phyloP scores from a whole-genome alignment of 768 basidiomycete species.

The Cyclocybe aegerita region DNA sequence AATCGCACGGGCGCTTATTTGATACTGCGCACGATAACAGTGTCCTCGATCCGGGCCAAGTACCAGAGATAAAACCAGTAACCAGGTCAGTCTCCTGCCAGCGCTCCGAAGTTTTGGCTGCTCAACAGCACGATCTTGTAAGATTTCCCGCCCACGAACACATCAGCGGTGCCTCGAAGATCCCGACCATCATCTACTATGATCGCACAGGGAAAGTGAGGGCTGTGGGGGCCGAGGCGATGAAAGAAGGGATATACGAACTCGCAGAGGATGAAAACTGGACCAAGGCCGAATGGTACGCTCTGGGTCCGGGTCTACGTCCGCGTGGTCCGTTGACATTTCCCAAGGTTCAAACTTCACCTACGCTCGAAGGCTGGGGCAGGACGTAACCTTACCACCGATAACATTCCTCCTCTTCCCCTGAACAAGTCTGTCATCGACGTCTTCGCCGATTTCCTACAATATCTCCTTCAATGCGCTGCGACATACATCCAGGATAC shows the following conservation, averaged over 20 bases:
- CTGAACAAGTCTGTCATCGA: conserved; percentile 23
- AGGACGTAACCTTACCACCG: conserved; percentile 9
- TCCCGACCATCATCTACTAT: conserved; percentile 36
- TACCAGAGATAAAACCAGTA: conserved; percentile 38
- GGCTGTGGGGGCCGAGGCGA: conserved; percentile 49
- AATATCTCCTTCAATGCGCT: conserved; percentile 38
- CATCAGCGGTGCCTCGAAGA: conserved; percentile 40
- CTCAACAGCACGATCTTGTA: not conserved
- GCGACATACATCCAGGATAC: conserved; percentile 36
- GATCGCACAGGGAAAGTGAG: conserved; percentile 33
- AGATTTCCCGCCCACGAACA: conserved; percentile 50
- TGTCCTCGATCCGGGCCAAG: conserved; percentile 34
- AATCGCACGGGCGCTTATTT: not conserved
- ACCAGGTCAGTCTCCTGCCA: conserved; percentile 25
- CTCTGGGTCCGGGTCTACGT: not conserved
- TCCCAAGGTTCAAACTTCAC: conserved; percentile 34
- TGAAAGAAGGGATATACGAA: conserved; percentile 35
- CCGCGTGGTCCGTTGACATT: conserved; percentile 5
- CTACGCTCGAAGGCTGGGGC: conserved; percentile 22
- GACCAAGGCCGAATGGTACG: conserved; percentile 48
- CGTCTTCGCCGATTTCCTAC: conserved; percentile 43
- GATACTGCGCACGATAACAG: conserved; percentile 7
- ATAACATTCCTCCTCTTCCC: conserved; percentile 34
- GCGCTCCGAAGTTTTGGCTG: conserved; percentile 9
- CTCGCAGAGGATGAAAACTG: conserved; percentile 42